phyloP scores from a whole-genome alignment of 1,284 basidiomycete species.

The Mycena citricolor region DNA sequence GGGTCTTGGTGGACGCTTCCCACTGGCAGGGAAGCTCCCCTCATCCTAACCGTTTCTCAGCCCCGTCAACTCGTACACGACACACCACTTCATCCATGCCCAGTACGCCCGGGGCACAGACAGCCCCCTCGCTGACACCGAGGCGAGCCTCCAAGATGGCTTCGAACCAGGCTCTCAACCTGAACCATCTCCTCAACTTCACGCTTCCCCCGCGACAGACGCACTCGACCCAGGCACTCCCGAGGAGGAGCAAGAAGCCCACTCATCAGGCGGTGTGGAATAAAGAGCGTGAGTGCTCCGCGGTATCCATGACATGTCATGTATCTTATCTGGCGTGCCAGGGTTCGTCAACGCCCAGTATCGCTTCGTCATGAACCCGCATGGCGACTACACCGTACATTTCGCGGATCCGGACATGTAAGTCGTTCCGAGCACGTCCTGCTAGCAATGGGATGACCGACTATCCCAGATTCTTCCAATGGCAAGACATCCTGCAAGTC shows the following conservation, averaged over 20 bases:
- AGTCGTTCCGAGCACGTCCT: constrained; percentile 32
- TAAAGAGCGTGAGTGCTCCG: constrained; percentile 76
- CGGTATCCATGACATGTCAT: too few relatives aligned
- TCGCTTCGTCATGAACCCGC: constrained; percentile 90
- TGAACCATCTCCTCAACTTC: constrained; percentile 85
- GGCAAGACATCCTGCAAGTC: constrained; percentile 95
- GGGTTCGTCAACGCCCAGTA: constrained; percentile 94
- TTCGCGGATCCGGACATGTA: constrained; percentile 95
- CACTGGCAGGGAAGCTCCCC: constrained; percentile 32
- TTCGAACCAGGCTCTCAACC: constrained; percentile 56
- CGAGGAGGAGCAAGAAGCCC: constrained; percentile 74
- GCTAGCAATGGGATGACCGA: constrained; percentile 24
- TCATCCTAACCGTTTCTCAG: constrained; percentile 6
- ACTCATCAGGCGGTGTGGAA: constrained; percentile 72
- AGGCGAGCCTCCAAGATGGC: constrained; percentile 63
- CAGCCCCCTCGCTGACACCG: constrained; percentile 12
- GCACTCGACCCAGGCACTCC: constrained; percentile 53
- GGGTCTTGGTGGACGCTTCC: constrained; percentile 28
- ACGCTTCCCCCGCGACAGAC: constrained; percentile 76
- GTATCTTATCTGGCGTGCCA: constrained; percentile 31
- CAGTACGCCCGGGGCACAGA: constrained; percentile 19
- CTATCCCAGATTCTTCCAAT: constrained; percentile 78
- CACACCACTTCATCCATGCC: constrained; percentile 28
- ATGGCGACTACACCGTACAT: constrained; percentile 90
- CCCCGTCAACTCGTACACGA: constrained; percentile 1